Evolutionary conservation across 108 stramenopile genomes (phyloP).

Genomic region (Discostella pseudostelligera): DNA sequence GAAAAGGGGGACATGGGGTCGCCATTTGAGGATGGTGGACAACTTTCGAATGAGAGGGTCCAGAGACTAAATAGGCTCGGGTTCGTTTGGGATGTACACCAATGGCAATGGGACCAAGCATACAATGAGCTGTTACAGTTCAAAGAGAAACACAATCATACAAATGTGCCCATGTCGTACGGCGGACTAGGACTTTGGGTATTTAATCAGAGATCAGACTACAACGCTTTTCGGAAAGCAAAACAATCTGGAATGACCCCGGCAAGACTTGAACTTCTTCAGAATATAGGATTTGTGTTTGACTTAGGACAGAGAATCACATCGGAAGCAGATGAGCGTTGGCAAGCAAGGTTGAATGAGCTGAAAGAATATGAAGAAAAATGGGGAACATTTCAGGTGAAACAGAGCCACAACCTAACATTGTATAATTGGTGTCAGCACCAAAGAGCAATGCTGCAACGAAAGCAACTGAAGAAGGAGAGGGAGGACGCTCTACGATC

Average conservation of each 20-base stretch:
- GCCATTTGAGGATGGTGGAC: slow-evolving; percentile 22
- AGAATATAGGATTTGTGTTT: slow-evolving; percentile 38
- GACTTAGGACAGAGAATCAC: slow-evolving; percentile 30
- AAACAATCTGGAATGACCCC: slow-evolving; percentile 41
- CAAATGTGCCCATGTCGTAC: slow-evolving; percentile 43
- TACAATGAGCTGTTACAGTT: slow-evolving; percentile 39
- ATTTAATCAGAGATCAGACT: slow-evolving; percentile 42
- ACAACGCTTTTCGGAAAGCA: slow-evolving; percentile 34
- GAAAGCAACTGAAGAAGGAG: slow-evolving; percentile 32
- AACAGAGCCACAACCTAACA: slow-evolving; percentile 26
- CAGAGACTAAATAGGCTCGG: slow-evolving; percentile 22
- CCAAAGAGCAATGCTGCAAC: slow-evolving; percentile 37
- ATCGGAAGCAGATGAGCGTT: slow-evolving; percentile 33
- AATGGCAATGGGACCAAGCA: slow-evolving; percentile 43
- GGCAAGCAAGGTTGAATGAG: slow-evolving; percentile 31
- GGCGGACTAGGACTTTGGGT: slow-evolving; percentile 47
- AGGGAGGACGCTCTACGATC: slow-evolving; percentile 36
- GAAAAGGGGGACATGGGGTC: slow-evolving; percentile 27
- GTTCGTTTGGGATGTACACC: slow-evolving; percentile 47
- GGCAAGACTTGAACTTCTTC: slow-evolving; percentile 20
- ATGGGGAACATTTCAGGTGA: slow-evolving; percentile 30
- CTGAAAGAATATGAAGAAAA: slow-evolving; percentile 26
- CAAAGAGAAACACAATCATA: slow-evolving; percentile 19
- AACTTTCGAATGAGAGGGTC: slow-evolving; percentile 28
- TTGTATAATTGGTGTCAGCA: slow-evolving; percentile 46